These are phyloP conservation scores for Fusarium redolens DNA, from an alignment of 2,329 filamentous ascomycete genomes.

Conservation along the genomic window DNA sequence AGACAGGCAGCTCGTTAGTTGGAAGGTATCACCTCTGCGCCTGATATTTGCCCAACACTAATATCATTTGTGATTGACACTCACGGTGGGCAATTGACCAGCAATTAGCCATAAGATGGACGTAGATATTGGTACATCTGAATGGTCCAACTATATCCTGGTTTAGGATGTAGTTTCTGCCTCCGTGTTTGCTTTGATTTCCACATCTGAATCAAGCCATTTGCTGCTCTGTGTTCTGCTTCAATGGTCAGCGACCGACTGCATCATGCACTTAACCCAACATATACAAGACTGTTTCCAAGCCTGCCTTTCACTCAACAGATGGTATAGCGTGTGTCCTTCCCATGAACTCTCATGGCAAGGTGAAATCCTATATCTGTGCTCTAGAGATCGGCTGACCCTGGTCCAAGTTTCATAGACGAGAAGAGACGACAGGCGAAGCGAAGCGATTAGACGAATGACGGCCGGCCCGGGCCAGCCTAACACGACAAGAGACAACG, in stretches of 20 bases:
- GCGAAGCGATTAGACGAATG: slow-evolving; percentile 12
- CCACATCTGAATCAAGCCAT: slow-evolving; percentile 19
- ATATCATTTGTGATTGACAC: not conserved
- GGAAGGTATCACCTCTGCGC: slow-evolving; percentile 12
- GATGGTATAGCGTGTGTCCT: not conserved
- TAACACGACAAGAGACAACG: not conserved
- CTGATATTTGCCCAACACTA: slow-evolving; percentile 2
- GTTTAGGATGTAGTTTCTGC: not conserved
- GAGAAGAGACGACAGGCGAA: slow-evolving; percentile 4
- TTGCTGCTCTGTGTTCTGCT: slow-evolving; percentile 18
- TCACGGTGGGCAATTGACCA: slow-evolving; percentile 10
- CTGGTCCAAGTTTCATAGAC: not conserved
- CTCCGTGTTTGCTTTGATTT: slow-evolving; percentile 20
- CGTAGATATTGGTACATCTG: not conserved
- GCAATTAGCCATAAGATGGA: not conserved
- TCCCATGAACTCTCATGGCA: not conserved
- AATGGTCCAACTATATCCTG: not conserved
- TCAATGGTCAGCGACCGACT: slow-evolving; percentile 4
- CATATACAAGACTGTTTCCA: not conserved
- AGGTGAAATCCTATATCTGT: not conserved
- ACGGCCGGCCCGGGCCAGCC: not conserved
- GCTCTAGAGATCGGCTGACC: slow-evolving; percentile 9
- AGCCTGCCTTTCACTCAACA: not conserved
- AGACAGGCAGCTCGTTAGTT: slow-evolving; percentile 42
- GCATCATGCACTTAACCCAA: slow-evolving; percentile 17